phyloP scores from a whole-genome alignment of 2,329 filamentous ascomycete genomes.

The Botrytis cinerea region DNA sequence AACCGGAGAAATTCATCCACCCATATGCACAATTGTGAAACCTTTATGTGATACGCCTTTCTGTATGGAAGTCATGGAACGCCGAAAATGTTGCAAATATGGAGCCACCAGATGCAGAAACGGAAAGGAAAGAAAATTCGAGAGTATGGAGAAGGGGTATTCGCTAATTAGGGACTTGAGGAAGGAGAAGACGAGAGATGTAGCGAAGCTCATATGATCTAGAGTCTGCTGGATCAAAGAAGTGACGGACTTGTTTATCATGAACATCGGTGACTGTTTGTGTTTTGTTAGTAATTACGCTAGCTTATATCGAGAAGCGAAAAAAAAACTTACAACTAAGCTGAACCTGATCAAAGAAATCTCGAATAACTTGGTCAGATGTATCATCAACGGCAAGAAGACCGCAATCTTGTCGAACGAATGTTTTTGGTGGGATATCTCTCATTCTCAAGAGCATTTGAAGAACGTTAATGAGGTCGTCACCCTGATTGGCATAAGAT shows the following conservation, averaged over 20 bases:
- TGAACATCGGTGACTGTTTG: conserved; percentile 38
- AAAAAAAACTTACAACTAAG: conserved; percentile 55
- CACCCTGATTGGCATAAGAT: conserved; percentile 60
- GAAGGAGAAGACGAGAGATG: conserved; percentile 51
- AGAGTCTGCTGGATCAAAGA: conserved; percentile 44
- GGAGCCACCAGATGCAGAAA: conserved; percentile 1
- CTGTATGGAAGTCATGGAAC: conserved; percentile 13
- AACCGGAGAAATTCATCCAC: neutral
- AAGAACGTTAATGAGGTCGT: conserved; percentile 58
- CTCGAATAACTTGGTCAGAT: conserved; percentile 45
- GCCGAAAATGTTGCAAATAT: conserved; percentile 16
- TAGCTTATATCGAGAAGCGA: too few species aligned
- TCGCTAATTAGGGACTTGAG: conserved; percentile 17
- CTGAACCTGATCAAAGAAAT: conserved; percentile 58
- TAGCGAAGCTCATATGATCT: conserved; percentile 54
- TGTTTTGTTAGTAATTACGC: conserved; percentile 24
- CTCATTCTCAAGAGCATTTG: conserved; percentile 64
- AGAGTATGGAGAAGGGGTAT: neutral
- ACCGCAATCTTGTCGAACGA: conserved; percentile 47
- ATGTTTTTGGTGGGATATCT: conserved; percentile 57
- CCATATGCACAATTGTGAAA: conserved; percentile 16
- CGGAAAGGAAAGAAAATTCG: conserved; percentile 8
- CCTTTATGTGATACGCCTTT: conserved; percentile 6
- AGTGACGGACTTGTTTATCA: conserved; percentile 38
- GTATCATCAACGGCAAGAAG: conserved; percentile 43